phyloP scores from a whole-genome alignment of 1,284 basidiomycete genomes.

The Cutaneotrichosporon mucoides region DNA sequence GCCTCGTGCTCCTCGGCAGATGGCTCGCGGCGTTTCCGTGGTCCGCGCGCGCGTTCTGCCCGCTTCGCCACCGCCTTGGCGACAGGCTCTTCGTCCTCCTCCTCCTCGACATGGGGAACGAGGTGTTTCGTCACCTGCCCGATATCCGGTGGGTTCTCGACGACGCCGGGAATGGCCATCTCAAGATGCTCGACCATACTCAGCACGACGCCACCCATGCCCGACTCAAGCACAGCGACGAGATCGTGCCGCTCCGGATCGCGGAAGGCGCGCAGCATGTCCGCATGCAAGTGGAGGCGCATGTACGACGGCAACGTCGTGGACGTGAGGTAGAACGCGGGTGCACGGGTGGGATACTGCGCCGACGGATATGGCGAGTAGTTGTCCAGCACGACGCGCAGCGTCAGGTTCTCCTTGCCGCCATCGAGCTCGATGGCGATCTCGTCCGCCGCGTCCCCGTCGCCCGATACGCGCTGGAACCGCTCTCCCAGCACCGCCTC shows the following conservation, averaged over 20 bases:
- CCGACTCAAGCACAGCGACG: conserved; percentile 58
- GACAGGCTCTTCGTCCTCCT: conserved; percentile 11
- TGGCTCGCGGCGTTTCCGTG: conserved; percentile 49
- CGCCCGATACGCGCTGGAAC: conserved; percentile 39
- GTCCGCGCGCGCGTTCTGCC: conserved; percentile 1
- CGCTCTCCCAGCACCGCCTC: conserved; percentile 54
- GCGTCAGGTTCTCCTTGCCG: conserved; percentile 52
- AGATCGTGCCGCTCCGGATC: conserved; percentile 52
- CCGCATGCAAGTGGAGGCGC: conserved; percentile 73
- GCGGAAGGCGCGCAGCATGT: conserved; percentile 58
- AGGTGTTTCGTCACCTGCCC: conserved; percentile 62
- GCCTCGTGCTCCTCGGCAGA: conserved; percentile 58
- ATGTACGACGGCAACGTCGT: conserved; percentile 71
- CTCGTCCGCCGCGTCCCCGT: conserved; percentile 41
- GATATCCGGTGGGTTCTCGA: conserved; percentile 68
- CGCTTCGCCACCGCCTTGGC: conserved; percentile 10
- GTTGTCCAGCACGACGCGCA: conserved; percentile 63
- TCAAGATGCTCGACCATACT: conserved; percentile 72
- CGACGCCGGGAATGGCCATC: conserved; percentile 61
- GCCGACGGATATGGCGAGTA: conserved; percentile 58
- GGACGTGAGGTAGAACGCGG: conserved; percentile 73
- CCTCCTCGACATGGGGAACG: conserved; percentile 51
- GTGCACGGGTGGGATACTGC: conserved; percentile 54
- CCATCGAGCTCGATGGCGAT: conserved; percentile 58
- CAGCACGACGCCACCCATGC: conserved; percentile 68